Evolutionary conservation across 768 basidiomycete genomes (phyloP), one percentile per base, ranked within the genome.

Genomic region (Boletus pseudopeckii): DNA sequence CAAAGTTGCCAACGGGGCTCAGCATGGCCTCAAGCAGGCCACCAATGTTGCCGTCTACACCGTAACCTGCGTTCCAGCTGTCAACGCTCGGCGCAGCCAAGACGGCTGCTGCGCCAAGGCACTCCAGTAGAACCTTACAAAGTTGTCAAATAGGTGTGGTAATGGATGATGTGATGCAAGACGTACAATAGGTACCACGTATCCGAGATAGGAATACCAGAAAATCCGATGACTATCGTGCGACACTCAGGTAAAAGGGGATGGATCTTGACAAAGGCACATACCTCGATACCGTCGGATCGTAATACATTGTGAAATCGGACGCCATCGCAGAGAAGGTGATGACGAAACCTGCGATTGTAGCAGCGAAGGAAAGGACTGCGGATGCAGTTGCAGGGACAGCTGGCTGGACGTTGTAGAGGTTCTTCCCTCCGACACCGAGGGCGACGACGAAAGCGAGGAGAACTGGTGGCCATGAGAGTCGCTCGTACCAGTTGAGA

Each of bases 381-480:
- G 74, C 62, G 0, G 69, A 55, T 1, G 81, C 80, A 2, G 82
- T 79, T 1, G 85, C 82, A 1, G 89, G 83, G 10, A 63, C 71
- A 1, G 74, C 69, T 1, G 80, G 73, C 0, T 34, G 77, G 1
- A 74, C 75, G 47, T 75, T 78, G 15, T 71, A 71, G 11, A 93
- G 72, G 58, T 91, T 76, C 57, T 88, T 85, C 0, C 84, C 90
- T 0, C 88, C 83, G n/a, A 89, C 74, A 4, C 86, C 90, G 13
- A 88, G 70, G 9, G 81, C 82, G 48, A 92, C 78, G 32, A 90
- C 58, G 65, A 85, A 91, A 9, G 84, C 80, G 48, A 92, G 71
- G n/a, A 90, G 63, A 17, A 90, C 80, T 0, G 92, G 91, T 17
- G 92, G 76, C 90, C 90, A 92, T 2, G 85, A 75, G 3, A 87